phyloP scores from a whole-genome alignment of 352 stramenopile genomes.

The Peronosclerospora sorghi region DNA sequence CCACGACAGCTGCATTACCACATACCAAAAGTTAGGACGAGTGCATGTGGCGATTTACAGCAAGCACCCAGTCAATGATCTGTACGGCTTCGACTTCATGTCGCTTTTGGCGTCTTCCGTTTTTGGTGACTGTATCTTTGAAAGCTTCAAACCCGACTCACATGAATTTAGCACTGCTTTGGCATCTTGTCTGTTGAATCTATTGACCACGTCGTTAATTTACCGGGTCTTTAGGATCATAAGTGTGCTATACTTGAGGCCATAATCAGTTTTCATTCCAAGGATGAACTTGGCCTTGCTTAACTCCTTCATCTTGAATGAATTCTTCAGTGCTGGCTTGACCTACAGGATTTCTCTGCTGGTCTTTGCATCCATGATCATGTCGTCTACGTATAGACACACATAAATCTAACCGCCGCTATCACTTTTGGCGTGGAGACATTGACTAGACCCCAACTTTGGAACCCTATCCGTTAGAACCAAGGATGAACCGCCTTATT shows the following conservation, averaged over 20 bases:
- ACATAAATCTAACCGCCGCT: neutral
- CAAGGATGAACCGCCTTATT: neutral
- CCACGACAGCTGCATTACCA: neutral
- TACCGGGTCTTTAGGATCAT: neutral
- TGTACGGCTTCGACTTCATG: neutral
- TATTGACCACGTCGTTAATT: slow-evolving; percentile 1
- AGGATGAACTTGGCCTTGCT: neutral
- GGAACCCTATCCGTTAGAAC: neutral
- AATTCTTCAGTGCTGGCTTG: neutral
- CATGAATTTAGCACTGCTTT: slow-evolving; percentile 6
- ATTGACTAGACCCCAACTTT: neutral
- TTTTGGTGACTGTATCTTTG: neutral
- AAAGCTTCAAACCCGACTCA: slow-evolving; percentile 1
- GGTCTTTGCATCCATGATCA: neutral
- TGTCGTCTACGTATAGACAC: neutral
- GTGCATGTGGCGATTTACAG: neutral
- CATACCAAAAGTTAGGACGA: neutral
- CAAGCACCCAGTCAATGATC: neutral
- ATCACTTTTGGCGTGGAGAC: neutral
- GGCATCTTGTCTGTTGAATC: slow-evolving; percentile 1
- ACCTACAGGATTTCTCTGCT: neutral
- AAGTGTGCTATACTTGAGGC: neutral
- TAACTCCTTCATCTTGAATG: neutral
- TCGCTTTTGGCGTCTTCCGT: neutral
- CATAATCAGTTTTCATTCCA: neutral